Evolutionary conservation across 305 asterid genomes (phyloP), one percentile per base, ranked within the genome.

Genomic region (Fraxinus ornus): DNA sequence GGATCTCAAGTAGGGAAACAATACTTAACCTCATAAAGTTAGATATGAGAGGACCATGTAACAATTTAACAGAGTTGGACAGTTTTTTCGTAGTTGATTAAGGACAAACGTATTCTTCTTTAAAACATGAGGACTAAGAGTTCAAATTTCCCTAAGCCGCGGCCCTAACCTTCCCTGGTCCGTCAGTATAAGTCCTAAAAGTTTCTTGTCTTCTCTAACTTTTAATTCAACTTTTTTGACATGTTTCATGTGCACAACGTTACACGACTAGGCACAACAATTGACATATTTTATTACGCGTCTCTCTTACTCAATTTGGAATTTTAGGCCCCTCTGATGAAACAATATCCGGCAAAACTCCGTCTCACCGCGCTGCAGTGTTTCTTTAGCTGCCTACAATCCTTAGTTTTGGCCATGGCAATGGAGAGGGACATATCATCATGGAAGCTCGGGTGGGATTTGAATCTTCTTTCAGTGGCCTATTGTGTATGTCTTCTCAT

Each of bases 361-460:
- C 85, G 92, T 1, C 94, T 93, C 1, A 85, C 93, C 0, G 84
- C 88, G 77, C 80, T 93, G 83, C 94, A 92, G 81, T 90, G 98
- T 74, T 81, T 92, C 47, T 93, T 92, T 81, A 91, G 97, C 85
- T 92, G 90, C 89, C 44, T 89, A 28, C 95, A 90, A 35, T 87
- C 98, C 36, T 80, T 88, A 2, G 75, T 91, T 57, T 92, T 87
- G 87, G 95, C 89, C 4, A 79, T 92, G 85, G 81, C 80, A 10
- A 86, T 91, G 87, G 94, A 88, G 49, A 90, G 95, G 84, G 81
- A 89, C 84, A 70, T 80, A 32, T 83, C 91, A n/a, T 85, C 91
- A 7, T 93, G 97, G 97, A 89, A 73, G 85, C 91, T 92, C n/a
- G 71, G 85, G 39, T 90, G 92, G 94, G 94, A 92, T 78, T 39